Evolutionary conservation across 345 rosid genomes (phyloP), one percentile per base, ranked within the genome.

Genomic region (Gossypium anomalum): DNA sequence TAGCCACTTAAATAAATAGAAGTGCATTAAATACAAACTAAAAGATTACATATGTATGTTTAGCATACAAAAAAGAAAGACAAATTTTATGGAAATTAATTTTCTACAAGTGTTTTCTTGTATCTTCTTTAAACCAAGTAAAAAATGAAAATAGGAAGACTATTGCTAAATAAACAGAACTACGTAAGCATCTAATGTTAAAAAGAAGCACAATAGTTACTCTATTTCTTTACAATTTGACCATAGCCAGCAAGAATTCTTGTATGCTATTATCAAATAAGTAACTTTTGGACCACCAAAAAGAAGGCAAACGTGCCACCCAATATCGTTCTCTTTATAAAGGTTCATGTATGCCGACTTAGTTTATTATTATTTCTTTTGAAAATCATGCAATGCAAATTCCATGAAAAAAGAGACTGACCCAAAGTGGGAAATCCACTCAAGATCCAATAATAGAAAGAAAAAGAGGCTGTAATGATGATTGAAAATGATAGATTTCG

Each of bases 401-500:
- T 48, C 15, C 17, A 48, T 48, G 53, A 20, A 66, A 34, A 66
- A 66, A 48, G 52, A 48, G n/a, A 44, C 17, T 20, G 53, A 45
- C 53, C 69, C 70, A 44, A 44, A 20, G 70, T 66, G 70, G 53
- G 19, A 64, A 64, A 64, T 64, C 68, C 68, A 64, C 49, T 38
- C 68, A 64, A 64, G 48, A 64, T 38, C 68, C 68, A 38, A 64
- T 64, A 38, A 14, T 5, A 27, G 19, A 64, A 13, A 25, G 22
- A 58, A 34, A 63, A 16, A 17, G 48, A 41, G n/a, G 22, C 23
- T 41, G 25, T 7, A 41, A 64, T 64, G 25, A 64, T 64, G 68
- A 41, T 41, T 29, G 68, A 38, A 3, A 2, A 17, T 38, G 23
- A 17, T 34, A 0, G 45, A 64, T 41, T 62, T 13, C 2, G 43